Evolutionary conservation across 2,329 filamentous ascomycete genomes (phyloP), one percentile per base, ranked within the genome.

Genomic region (Torrubiella hemipterigena): DNA sequence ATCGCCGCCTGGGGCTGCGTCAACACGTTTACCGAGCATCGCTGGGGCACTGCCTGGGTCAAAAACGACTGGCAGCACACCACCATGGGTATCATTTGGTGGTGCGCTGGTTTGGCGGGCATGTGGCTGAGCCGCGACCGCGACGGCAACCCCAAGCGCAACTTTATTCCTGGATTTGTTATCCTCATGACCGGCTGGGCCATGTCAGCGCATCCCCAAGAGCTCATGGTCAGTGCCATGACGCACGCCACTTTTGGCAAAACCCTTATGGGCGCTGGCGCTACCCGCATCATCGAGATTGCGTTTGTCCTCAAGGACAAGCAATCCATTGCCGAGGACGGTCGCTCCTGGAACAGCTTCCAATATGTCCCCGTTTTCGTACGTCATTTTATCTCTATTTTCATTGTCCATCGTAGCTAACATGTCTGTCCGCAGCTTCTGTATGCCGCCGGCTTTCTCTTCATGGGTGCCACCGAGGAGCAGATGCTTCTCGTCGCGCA

Each of bases 11-110:
- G 91, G 91, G 91, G 89, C 20, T 93, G 85, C 50, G 79, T 98
- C 57, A 98, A 96, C 56, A 96, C 91, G 7, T 96, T 98, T 45
- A 98, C 91, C 13, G 91, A 96, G 56, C 91, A 98, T 52, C 75
- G 81, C 31, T 98, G 91, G 91, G 91, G 91, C 33, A 67, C 67
- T 1, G 69, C 73, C 1, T 98, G 91, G 91, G 85, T 81, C 31
- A 76, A 73, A 56, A 96, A 95, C 49, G 91, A 98, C 54, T 75
- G 94, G 60, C 89, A 98, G 55, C 91, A 98, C 55, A 98, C 91
- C 0, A 84, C 82, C n/a, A 96, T 98, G 89, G 91, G 91, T n/a
- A 75, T 98, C 39, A 77, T 98, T 31, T 98, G 91, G 91, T 98
- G 89, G 89, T 82, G 77, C 46, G 89, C 91, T 7, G 91, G 91